Base-by-base conservation (phyloP, 2,329 filamentous ascomycete species). In the Sclerotinia spermophila region DNA sequence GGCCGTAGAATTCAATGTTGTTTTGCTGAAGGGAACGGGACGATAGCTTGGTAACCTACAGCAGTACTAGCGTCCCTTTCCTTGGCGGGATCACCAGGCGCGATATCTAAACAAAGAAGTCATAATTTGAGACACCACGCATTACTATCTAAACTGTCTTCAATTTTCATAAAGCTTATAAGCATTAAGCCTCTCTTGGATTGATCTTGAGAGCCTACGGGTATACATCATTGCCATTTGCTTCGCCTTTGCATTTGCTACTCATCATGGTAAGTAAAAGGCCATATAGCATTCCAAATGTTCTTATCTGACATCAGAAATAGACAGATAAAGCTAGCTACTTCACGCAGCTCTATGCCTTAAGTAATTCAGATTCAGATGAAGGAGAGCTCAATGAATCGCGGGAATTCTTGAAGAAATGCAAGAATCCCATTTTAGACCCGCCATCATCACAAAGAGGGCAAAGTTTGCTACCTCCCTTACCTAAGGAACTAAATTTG, bases 401-500 rank as follows among this genome's bases (percentile, higher is more conserved):
- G 17, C 60, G 73, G 24, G 67, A 72, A 35, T 55, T 74, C 15
- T 53, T 75, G 2, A 64, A 68, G 48, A 64, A 70, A 38, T 65
- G 70, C 21, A 72, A 69, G 4, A 53, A 64, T 53, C 62, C 56
- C 38, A 51, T 45, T 30, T 55, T 72, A 80, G 83, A 51, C 82
- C 78, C 64, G 79, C 80, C 73, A 79, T 80, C 33, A 51, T 80
- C 33, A 51, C 62, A 53, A 51, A 65, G 35, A 24, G 45, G 40
- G 33, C 62, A 21, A 21, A 65, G 45, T 30, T 53, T 38, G 45
- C 45, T 3, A 82, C 82, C 71, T 82, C 80, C 13, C 76, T 73
- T 60, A 82, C 81, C 60, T 82, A 73, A 38, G n/a, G 45, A 68
- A 17, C 24, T 55, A 33, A 67, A 56, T 30, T 6, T 48, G 5